Evolutionary conservation across 495 filamentous ascomycete genomes (phyloP), one percentile per base, ranked within the genome.

Genomic region (Aspergillus diversus): DNA sequence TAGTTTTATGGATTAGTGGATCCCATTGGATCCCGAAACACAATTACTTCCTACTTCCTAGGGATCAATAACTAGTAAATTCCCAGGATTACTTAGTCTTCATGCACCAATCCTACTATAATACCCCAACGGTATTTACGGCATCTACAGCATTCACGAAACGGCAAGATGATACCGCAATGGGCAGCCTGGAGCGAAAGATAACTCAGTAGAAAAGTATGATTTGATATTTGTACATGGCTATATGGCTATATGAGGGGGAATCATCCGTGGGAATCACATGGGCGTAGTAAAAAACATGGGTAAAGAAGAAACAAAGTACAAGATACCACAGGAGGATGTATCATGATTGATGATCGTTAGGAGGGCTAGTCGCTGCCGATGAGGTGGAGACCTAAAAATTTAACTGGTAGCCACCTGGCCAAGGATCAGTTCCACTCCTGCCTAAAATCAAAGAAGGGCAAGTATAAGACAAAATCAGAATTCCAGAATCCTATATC

Each of bases 211-310:
- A 16, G 11, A 42, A 55, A 55, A 16, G 21, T 34, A 34, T 47
- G 54, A 52, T 42, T 58, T 67, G 57, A 57, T 66, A 66, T 67
- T 67, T 67, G 55, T 70, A 67, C 65, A 70, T 39, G 55, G 62
- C 63, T 59, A 64, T 13, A 42, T 15, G 13, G 7, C 63, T 59
- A 64, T 13, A 42, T 15, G 13, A 4, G 39, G 62, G 67, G 68
- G 61, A 70, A 70, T 70, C 68, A 70, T 63, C 68, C 64, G 48
- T 61, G 46, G 42, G 52, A 61, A 58, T 60, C 59, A 63, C 48
- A 66, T 21, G 31, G 39, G 42, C n/a, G 34, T 37, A 55, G 53
- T 31, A 66, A 59, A 59, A 51, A 63, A 33, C 13, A 59, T 51
- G 48, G 46, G 33, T 34, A 34, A 59, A 7, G 50, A 63, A 47